Base-by-base conservation (phyloP, 2,329 filamentous ascomycete genomes). In the Chaetomiaceae sp. region DNA sequence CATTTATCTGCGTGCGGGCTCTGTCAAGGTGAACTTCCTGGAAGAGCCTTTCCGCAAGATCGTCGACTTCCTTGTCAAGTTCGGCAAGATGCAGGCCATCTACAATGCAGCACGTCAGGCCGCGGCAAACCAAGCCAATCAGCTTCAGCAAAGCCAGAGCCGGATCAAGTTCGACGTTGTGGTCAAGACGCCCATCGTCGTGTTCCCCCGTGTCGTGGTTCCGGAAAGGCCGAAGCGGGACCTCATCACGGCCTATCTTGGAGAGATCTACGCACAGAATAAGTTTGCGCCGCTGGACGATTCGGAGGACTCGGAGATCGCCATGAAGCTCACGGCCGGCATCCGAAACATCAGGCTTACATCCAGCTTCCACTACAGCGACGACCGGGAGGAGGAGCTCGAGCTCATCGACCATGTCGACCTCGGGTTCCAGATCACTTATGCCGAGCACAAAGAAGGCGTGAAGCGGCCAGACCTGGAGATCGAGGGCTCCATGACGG, bases 41-140 rank as follows among this genome's bases (percentile, higher is more conserved):
- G 92, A 96, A 55, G 95, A 99, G 67, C 93, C 93, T 0, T 96
- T 97, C 74, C 83, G 93, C 46, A 97, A 97, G 70, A 97, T 99
- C 57, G 89, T 99, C 68, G 89, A 95, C 59, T 99, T 99, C 68
- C 76, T 95, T 38, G 90, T 99, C 66, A 99, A 99, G 63, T 99
- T 99, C 66, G 93, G 95, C 54, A 96, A 95, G 70, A 99, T 99
- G 93, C 93, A 99, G 69, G 92, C 93, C 19, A 87, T 99, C 47
- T 99, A 96, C 74, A 99, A 99, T 64, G 92, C 93, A 37, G 93
- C 95, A 12, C 83, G 95, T 30, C 89, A 96, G 68, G 95, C 92
- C 34, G 93, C 95, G 3, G 89, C 93, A 34, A 92, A 88, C 55
- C 91, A 96, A 67, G 95, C 93, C 9, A 95, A 82, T 52, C 91